phyloP scores from a whole-genome alignment of 345 rosid species.

The Arabis alpina region DNA sequence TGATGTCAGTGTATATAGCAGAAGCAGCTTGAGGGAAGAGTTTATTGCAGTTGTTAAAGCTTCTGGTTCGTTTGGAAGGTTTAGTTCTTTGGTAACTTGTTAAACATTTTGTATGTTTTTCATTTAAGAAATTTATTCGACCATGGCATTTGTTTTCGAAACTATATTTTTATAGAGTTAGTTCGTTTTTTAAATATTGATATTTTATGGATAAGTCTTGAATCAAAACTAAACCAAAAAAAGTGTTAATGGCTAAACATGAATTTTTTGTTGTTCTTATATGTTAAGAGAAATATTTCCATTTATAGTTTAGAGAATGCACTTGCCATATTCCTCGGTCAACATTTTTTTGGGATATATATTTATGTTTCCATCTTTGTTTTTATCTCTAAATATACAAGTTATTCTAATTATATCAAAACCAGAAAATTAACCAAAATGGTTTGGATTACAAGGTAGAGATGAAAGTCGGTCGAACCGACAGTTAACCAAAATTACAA shows the following conservation, averaged over 20 bases:
- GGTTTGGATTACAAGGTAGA: not conserved
- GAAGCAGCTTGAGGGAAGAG: slow-evolving; percentile 19
- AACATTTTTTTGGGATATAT: not conserved
- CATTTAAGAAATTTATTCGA: not conserved
- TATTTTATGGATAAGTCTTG: too few relatives aligned
- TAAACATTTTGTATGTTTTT: slow-evolving; percentile 20
- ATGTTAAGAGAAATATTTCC: not conserved
- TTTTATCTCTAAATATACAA: not conserved
- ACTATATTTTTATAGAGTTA: not conserved
- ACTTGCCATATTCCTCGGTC: slow-evolving; percentile 19
- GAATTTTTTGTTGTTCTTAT: not conserved
- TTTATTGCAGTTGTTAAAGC: not conserved
- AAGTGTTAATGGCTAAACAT: too few relatives aligned
- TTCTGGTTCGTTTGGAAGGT: slow-evolving; percentile 30
- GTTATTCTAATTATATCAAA: not conserved
- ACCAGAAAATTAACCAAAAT: not conserved
- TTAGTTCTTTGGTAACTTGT: slow-evolving; percentile 29
- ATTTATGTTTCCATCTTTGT: not conserved
- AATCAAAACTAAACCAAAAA: too few relatives aligned
- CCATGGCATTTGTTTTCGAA: not conserved
- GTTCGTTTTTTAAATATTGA: too few relatives aligned
- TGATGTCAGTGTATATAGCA: slow-evolving; percentile 37
- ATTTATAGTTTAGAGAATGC: not conserved
- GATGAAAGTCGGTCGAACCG: not conserved
- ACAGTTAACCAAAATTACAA: not conserved